Percentiles rank a stretch among this genome's conserved stretches.
Evolutionary conservation across 2,329 filamentous ascomycete genomes (phyloP).

Genomic region (Exophiala viscosa): DNA sequence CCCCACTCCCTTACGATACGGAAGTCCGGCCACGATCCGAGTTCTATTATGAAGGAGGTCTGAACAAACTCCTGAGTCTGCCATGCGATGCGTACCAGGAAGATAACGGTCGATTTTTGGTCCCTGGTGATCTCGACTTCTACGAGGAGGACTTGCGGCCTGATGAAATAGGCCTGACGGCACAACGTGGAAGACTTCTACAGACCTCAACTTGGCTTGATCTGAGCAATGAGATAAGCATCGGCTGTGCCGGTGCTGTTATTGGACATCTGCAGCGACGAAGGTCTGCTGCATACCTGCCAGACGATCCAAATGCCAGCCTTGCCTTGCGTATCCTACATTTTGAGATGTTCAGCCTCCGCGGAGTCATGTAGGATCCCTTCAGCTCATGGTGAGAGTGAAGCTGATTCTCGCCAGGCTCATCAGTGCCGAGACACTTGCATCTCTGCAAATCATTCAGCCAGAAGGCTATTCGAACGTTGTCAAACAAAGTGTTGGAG

Average conservation of each 20-base stretch:
- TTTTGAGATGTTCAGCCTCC: conserved; percentile 72
- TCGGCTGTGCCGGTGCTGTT: conserved; percentile 84
- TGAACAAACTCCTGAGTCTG: conserved; percentile 61
- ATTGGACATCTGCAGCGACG: conserved; percentile 73
- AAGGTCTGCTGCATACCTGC: conserved; percentile 59
- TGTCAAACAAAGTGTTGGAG: conserved; percentile 67
- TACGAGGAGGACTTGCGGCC: conserved; percentile 38
- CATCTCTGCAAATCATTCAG: conserved; percentile 79
- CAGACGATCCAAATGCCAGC: conserved; percentile 55
- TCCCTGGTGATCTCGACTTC: conserved; percentile 55
- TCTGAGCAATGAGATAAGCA: conserved; percentile 67
- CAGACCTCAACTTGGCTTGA: conserved; percentile 68
- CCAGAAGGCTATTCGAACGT: conserved; percentile 79
- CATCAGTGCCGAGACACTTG: conserved; percentile 73
- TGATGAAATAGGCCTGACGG: conserved; percentile 46
- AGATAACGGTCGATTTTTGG: conserved; percentile 55
- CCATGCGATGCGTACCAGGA: conserved; percentile 39
- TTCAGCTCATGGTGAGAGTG: conserved; percentile 4
- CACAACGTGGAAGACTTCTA: conserved; percentile 61
- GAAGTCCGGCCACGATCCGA: conserved; percentile 68
- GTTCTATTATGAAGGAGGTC: conserved; percentile 66
- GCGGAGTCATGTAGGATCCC: conserved; percentile 53
- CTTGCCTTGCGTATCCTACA: conserved; percentile 58
- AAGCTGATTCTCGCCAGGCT: conserved; percentile 59
- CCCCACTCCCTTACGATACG: conserved; percentile 56